A percentile compares a stretch with the other conserved stretches of the same genome.
Conservation (phyloP, 2,329 filamentous ascomycete species). For the Magnaporthiopsis rhizophila region DNA sequence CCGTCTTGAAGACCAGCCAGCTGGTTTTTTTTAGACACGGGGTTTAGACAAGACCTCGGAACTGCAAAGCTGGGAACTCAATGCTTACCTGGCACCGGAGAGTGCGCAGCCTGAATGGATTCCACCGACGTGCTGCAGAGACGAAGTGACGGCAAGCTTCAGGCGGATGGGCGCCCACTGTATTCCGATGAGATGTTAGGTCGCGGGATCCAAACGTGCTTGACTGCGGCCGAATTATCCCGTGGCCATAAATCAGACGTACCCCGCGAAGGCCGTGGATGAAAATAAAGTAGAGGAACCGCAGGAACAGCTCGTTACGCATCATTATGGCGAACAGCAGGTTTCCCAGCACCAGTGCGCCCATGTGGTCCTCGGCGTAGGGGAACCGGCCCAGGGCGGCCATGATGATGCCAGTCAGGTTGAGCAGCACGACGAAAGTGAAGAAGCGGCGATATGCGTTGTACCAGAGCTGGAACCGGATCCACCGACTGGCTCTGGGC, state of each 20-base stretch:
- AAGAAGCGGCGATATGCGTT: slow-evolving; percentile 33
- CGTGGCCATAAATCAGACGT: slow-evolving; percentile 12
- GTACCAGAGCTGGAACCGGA: slow-evolving; percentile 29
- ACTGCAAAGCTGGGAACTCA: too few relatives aligned
- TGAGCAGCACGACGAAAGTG: slow-evolving; percentile 26
- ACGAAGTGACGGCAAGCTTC: slow-evolving; percentile 27
- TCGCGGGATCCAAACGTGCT: neutral
- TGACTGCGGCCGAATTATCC: too few relatives aligned
- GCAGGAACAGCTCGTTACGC: slow-evolving; percentile 30
- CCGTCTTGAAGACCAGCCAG: slow-evolving; percentile 30
- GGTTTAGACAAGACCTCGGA: neutral
- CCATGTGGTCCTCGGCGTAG: slow-evolving; percentile 29
- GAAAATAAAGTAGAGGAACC: slow-evolving; percentile 26
- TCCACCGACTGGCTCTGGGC: slow-evolving; percentile 22
- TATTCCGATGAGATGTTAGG: neutral
- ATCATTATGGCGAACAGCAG: slow-evolving; percentile 30
- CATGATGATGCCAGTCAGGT: slow-evolving; percentile 27
- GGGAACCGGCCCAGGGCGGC: slow-evolving; percentile 23
- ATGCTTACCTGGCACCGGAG: slow-evolving; percentile 27
- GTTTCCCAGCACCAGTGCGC: slow-evolving; percentile 30
- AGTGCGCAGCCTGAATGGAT: slow-evolving; percentile 32
- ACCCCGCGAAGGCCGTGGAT: slow-evolving; percentile 30
- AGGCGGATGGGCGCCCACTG: slow-evolving; percentile 29
- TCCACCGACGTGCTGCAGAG: slow-evolving; percentile 32
- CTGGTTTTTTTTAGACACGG: slow-evolving; percentile 13